Percentiles rank a stretch among this genome's conserved stretches.
Conservation (phyloP, 306 rosid species). For the Oemleria cerasiformis region DNA sequence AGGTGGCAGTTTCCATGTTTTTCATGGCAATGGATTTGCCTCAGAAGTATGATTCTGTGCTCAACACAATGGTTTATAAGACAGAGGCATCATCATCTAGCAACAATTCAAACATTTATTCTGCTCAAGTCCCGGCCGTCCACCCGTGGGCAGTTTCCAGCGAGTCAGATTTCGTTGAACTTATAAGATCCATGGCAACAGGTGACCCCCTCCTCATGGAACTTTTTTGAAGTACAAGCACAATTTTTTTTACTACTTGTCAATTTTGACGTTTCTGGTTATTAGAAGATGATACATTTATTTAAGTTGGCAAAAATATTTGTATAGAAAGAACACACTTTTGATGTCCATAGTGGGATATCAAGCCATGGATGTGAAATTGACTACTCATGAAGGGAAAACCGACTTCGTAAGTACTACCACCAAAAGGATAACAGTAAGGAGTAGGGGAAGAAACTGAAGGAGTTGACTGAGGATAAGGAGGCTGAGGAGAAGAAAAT, state of each 20-base stretch:
- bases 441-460: no score
- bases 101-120: constrained; percentile 52
- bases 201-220: constrained; percentile 84
- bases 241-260: neutral
- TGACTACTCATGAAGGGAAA: no score
- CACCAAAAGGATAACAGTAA: no score
- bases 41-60: constrained; percentile 55
- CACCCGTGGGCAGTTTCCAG: constrained; percentile 69
- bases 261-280: no score
- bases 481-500: no score
- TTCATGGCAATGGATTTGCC: constrained; percentile 63
- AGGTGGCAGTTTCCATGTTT: constrained; percentile 72
- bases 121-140: constrained; percentile 64
- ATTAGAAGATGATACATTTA: no score
- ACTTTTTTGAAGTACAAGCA: constrained; percentile 38
- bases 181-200: constrained; percentile 71
- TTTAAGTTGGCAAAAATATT: no score
- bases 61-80: constrained; percentile 54
- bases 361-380: no score
- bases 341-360: no score
- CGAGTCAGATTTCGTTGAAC: constrained; percentile 60
- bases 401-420: no score
- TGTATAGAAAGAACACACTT: no score
- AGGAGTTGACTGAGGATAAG: no score
- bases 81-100: constrained; percentile 33